Base-by-base conservation (phyloP, 2,329 filamentous ascomycete genomes). In the Cadophora luteo-olivacea region DNA sequence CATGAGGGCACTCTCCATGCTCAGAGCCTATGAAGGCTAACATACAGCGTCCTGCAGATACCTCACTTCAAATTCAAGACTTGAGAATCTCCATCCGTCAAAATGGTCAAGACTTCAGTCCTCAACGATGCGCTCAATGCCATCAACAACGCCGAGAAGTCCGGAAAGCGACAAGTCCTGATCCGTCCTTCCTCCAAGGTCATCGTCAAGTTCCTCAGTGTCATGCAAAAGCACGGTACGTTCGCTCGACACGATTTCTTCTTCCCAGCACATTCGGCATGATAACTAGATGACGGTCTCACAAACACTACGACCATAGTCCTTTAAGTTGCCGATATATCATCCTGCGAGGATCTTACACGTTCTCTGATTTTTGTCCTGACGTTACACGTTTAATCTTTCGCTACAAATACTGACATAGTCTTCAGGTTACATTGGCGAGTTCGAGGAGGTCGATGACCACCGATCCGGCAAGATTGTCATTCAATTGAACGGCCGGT, bases 71-170 rank as follows among this genome's bases (percentile, higher is more conserved):
- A 77, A 74, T 74, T 77, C 77, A 81, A 84, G 90, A 92, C 87
- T 87, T 91, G 91, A 94, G 91, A 93, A 93, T 93, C 91, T 93
- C 87, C 80, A 77, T 78, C 87, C 89, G 90, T 82, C 89, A 97
- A 92, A 83, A 99, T 99, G 95, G 94, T 97, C 86, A 94, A 93
- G 88, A 98, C 96, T 81, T 97, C 94, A 84, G 96, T 98, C 81
- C 94, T 99, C 85, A 97, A 98, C 90, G 96, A 99, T 91, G 94
- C 93, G 83, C 92, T 97, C 81, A 97, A 97, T 84, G 88, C 90
- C 88, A 98, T 99, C 92, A 99, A 99, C 94, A 99, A 99, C 85
- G 96, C 96, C 89, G 97, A 99, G 91, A 98, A 99, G 92, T 88
- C 92, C 79, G 96, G 96, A 87, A 98, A 98, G 92, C 94, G 96